Conservation (phyloP, 2,329 filamentous ascomycete species). For the Dryadomyces quercus-mongolicae region DNA sequence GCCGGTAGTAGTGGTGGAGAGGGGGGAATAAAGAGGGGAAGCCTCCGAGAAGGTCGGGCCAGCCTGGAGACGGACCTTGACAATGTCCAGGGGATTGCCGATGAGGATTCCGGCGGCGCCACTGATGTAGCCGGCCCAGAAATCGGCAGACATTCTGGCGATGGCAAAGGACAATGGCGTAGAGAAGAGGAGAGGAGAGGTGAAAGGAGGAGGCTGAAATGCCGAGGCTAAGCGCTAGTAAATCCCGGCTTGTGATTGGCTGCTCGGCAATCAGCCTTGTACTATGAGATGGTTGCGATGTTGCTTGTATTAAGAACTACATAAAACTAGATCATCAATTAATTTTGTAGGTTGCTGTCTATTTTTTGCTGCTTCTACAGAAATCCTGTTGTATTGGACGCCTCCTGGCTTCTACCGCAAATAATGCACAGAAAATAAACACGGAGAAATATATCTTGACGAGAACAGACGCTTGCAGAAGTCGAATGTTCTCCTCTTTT, state of each 20-base stretch:
- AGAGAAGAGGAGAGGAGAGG: background rate
- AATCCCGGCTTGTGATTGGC: background rate
- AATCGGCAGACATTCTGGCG: constrained; percentile 64
- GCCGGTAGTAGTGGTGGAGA: background rate
- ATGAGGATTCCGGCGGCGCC: constrained; percentile 78
- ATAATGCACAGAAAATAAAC: background rate
- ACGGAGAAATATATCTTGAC: background rate
- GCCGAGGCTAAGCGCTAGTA: background rate
- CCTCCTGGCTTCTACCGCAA: background rate
- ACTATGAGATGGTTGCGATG: background rate
- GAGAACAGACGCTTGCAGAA: background rate
- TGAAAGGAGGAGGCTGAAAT: background rate
- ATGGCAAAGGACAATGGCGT: too few species aligned
- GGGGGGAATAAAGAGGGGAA: constrained; percentile 20
- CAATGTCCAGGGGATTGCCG: constrained; percentile 60
- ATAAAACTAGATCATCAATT: too few species aligned
- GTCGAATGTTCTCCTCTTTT: background rate
- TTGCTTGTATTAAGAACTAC: too few species aligned
- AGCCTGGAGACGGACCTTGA: constrained; percentile 75
- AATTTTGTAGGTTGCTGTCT: too few species aligned
- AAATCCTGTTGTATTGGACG: background rate
- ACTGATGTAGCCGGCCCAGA: constrained; percentile 86
- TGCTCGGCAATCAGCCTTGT: background rate
- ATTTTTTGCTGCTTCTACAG: too few species aligned
- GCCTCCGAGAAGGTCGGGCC: constrained; percentile 77